phyloP scores from a whole-genome alignment of 1,139 yeast genomes.

The Waltiozyma sp. region DNA sequence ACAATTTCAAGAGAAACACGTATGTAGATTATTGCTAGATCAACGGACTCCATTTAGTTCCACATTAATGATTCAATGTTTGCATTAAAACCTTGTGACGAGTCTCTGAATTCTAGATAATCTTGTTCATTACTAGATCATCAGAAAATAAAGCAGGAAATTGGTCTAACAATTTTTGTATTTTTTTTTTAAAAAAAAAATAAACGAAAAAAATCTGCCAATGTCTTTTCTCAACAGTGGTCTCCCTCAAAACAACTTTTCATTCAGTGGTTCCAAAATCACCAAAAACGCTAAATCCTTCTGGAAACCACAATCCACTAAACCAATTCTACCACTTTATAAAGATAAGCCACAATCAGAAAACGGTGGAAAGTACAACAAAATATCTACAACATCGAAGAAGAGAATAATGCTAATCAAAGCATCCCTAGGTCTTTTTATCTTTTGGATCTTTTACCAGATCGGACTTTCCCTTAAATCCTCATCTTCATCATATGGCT shows the following conservation, averaged over 20 bases:
- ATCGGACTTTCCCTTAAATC: conserved; percentile 14
- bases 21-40: too few relatives aligned
- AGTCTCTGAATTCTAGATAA: too few relatives aligned
- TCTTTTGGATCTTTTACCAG: conserved; percentile 29
- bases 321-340: conserved; percentile 23
- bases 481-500: conserved; percentile 2
- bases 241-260: not conserved
- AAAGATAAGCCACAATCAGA: conserved; percentile 27
- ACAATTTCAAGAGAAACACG: too few relatives aligned
- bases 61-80: too few relatives aligned
- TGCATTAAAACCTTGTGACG: too few relatives aligned
- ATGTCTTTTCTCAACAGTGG: not conserved
- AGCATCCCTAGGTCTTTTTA: conserved; percentile 30
- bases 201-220: too few relatives aligned
- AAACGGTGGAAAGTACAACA: conserved; percentile 1
- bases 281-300: not conserved
- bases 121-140: too few relatives aligned
- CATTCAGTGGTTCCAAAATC: not conserved
- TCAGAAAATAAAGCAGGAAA: too few relatives aligned
- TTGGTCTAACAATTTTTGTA: too few relatives aligned
- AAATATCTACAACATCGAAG: conserved; percentile 2
- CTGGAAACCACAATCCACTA: not conserved
- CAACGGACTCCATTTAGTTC: too few relatives aligned
- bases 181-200: too few relatives aligned
- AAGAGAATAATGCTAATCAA: conserved; percentile 29